phyloP scores from a whole-genome alignment of 257 asterid species.

The Fraxinus cuspidata region DNA sequence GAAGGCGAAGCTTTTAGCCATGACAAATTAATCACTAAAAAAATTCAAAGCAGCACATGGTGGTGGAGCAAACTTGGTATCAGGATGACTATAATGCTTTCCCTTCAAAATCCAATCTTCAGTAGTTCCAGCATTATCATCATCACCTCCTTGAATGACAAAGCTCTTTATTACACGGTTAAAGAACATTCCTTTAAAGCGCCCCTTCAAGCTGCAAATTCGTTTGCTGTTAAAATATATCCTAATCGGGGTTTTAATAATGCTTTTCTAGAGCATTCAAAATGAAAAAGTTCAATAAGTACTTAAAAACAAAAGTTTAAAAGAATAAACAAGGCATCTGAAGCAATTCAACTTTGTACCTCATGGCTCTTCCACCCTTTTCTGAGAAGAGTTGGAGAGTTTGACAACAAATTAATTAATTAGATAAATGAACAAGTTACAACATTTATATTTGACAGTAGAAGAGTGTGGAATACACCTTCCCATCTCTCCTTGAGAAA shows the following conservation, averaged over 20 bases:
- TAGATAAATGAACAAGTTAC: not conserved
- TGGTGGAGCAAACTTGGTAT: slow-evolving; percentile 66
- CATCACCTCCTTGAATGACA: slow-evolving; percentile 86
- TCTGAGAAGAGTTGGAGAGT: not conserved
- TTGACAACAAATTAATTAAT: not conserved
- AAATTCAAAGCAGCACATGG: slow-evolving; percentile 1
- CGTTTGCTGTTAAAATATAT: slow-evolving; percentile 17
- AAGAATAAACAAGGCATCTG: not conserved
- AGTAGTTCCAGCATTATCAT: slow-evolving; percentile 58
- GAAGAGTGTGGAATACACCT: not conserved
- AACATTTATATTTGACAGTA: not conserved
- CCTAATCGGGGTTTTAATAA: slow-evolving; percentile 12
- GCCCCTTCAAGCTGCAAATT: slow-evolving; percentile 70
- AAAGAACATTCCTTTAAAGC: slow-evolving; percentile 81
- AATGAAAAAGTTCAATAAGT: not conserved
- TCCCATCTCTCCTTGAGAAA: not conserved
- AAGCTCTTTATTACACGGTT: slow-evolving; percentile 88
- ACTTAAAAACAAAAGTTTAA: not conserved
- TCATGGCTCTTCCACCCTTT: not conserved
- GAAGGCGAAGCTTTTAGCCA: not conserved
- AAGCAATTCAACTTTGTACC: not conserved
- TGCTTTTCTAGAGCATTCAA: not conserved
- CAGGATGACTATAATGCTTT: slow-evolving; percentile 81
- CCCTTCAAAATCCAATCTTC: slow-evolving; percentile 94
- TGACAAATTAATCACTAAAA: not conserved